Evolutionary conservation across 805 yeast genomes (phyloP).

Genomic region (Yarrowia sp.): DNA sequence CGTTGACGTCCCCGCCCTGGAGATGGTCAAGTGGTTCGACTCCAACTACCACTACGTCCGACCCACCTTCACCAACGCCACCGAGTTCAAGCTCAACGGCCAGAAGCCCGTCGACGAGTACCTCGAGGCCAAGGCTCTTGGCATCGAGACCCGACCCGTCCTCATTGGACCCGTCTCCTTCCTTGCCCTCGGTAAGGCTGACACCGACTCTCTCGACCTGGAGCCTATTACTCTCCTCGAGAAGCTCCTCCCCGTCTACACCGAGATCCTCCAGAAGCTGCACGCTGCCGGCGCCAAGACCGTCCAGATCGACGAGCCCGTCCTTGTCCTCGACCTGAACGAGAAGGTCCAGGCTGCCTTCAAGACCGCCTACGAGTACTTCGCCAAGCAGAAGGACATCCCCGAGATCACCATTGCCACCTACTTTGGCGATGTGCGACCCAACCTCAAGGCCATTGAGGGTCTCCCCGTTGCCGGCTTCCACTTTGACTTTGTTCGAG

Average conservation of each 20-base stretch:
- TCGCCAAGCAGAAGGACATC: conserved; percentile 62
- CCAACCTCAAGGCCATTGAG: conserved; percentile 87
- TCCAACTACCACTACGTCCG: conserved; percentile 99
- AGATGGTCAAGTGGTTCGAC: conserved; percentile 99
- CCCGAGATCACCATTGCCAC: conserved; percentile 84
- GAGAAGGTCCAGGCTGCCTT: conserved; percentile 77
- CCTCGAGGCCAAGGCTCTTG: conserved; percentile 95
- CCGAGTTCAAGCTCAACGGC: conserved; percentile 94
- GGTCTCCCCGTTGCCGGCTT: conserved; percentile 89
- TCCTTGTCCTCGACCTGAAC: conserved; percentile 89
- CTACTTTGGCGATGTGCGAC: conserved; percentile 98
- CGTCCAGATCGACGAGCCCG: conserved; percentile 98
- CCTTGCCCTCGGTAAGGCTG: conserved; percentile 95
- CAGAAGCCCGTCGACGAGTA: conserved; percentile 95
- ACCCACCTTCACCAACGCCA: conserved; percentile 95
- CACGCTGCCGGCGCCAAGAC: conserved; percentile 91
- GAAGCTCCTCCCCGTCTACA: conserved; percentile 90
- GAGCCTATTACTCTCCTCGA: conserved; percentile 88
- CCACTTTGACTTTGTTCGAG: conserved; percentile 96
- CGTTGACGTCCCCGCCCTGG: conserved; percentile 95
- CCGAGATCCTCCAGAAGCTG: conserved; percentile 81
- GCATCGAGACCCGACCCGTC: conserved; percentile 97
- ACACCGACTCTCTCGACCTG: conserved; percentile 93
- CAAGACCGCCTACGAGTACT: conserved; percentile 80
- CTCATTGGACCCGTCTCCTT: conserved; percentile 94